These are phyloP conservation scores for Volvox reticuliferus DNA, from an alignment of 139 green algal genomes.

Conservation along the genomic window DNA sequence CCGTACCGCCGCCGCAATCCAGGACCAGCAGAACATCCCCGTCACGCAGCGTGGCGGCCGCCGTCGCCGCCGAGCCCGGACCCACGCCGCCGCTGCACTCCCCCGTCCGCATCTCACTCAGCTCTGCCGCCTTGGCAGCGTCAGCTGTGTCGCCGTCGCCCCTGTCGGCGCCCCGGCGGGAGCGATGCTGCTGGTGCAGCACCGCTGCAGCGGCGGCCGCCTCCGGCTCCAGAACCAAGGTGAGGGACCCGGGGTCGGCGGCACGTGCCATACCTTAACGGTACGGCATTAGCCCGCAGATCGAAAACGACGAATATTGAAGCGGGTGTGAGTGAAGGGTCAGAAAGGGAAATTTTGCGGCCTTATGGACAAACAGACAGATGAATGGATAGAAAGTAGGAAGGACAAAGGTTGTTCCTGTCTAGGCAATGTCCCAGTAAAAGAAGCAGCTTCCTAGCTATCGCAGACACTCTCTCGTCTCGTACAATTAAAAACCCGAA, in stretches of 20 bases:
- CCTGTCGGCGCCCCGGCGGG: neutral
- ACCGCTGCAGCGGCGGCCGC: conserved; percentile 5
- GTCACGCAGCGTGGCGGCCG: neutral
- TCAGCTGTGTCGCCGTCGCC: neutral
- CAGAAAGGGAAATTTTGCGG: no score
- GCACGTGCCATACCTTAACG: neutral
- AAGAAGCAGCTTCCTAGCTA: no score
- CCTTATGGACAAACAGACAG: no score
- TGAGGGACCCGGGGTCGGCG: neutral
- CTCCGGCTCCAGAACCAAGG: conserved; percentile 36
- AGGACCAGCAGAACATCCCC: conserved; percentile 44
- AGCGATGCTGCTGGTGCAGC: neutral
- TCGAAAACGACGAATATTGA: no score
- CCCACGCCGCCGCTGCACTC: neutral
- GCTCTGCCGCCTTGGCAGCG: neutral
- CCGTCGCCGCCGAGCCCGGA: neutral
- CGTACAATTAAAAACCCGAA: no score
- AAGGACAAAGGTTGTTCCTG: no score
- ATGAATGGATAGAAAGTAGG: no score
- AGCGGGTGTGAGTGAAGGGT: no score
- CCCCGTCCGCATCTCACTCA: neutral
- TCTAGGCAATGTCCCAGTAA: no score
- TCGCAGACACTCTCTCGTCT: no score
- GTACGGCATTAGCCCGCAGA: no score
- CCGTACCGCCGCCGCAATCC: conserved; percentile 47